phyloP scores from a whole-genome alignment of 352 stramenopile genomes.

The Phytophthora sojae region DNA sequence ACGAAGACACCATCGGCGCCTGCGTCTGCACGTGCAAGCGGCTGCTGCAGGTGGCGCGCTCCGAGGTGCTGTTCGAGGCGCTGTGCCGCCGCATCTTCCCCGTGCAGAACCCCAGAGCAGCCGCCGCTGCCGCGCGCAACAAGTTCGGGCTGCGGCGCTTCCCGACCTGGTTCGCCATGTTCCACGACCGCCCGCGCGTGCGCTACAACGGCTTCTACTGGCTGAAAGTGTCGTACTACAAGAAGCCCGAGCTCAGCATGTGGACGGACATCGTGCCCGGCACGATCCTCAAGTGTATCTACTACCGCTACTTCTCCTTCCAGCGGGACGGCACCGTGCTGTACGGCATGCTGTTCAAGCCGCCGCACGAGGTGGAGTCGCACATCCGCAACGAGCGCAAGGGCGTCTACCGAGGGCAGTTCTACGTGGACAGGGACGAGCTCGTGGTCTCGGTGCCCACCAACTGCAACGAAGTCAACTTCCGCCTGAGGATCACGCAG shows the following conservation, averaged over 20 bases:
- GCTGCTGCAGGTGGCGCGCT: slow-evolving; percentile 56
- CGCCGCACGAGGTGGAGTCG: slow-evolving; percentile 59
- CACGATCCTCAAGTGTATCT: slow-evolving; percentile 82
- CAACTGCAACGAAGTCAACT: slow-evolving; percentile 76
- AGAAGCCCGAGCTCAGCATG: slow-evolving; percentile 89
- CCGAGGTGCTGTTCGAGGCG: slow-evolving; percentile 70
- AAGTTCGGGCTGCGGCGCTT: slow-evolving; percentile 73
- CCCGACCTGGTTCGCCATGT: slow-evolving; percentile 79
- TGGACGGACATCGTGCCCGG: slow-evolving; percentile 74
- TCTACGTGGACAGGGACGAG: slow-evolving; percentile 69
- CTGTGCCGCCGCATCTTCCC: slow-evolving; percentile 80
- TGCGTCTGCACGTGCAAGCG: slow-evolving; percentile 66
- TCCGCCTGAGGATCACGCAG: slow-evolving; percentile 63
- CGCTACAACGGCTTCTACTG: slow-evolving; percentile 86
- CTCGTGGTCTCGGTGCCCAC: slow-evolving; percentile 77
- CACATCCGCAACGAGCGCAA: slow-evolving; percentile 48
- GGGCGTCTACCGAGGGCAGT: slow-evolving; percentile 62
- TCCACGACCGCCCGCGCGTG: slow-evolving; percentile 69
- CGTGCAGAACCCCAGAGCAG: slow-evolving; percentile 59
- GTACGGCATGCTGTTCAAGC: slow-evolving; percentile 83
- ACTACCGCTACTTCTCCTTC: slow-evolving; percentile 89
- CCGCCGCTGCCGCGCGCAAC: slow-evolving; percentile 49
- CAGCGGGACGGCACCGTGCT: slow-evolving; percentile 75
- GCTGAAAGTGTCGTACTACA: slow-evolving; percentile 84
- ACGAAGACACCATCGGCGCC: slow-evolving; percentile 74